A percentile compares a stretch with the other conserved stretches of the same genome.
Evolutionary conservation across 179 eudicot species (phyloP).

Genomic region (Carnegiea gigantea): DNA sequence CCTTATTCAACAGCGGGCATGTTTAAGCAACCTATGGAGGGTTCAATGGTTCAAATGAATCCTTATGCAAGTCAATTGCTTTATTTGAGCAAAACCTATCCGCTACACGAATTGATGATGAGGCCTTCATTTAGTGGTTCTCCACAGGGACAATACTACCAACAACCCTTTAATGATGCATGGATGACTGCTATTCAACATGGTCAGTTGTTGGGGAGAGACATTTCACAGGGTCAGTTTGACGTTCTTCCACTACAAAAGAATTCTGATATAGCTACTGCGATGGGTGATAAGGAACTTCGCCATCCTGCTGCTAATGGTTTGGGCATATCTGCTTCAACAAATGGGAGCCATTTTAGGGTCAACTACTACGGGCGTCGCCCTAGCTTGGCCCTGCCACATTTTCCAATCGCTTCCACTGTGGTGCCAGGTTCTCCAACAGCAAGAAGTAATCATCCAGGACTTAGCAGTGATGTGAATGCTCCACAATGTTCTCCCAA

Average conservation of each 20-base stretch:
- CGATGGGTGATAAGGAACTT: conserved; percentile 27
- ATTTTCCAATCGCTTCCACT: conserved; percentile 39
- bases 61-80: conserved; percentile 41
- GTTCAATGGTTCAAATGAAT: conserved; percentile 33
- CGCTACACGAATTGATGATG: conserved; percentile 36
- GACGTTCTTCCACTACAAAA: conserved; percentile 24
- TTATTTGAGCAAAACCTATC: conserved; percentile 33
- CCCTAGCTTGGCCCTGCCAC: conserved; percentile 42
- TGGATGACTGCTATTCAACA: conserved; percentile 30
- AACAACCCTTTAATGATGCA: conserved; percentile 32
- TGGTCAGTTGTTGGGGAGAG: conserved; percentile 28
- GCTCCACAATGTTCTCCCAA: conserved; percentile 42
- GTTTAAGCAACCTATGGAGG: conserved; percentile 43
- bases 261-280: conserved; percentile 29
- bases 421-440: conserved; percentile 55
- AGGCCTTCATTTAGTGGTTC: conserved; percentile 41
- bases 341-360: conserved; percentile 32
- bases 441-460: conserved; percentile 38
- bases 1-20: conserved; percentile 38
- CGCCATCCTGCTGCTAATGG: conserved; percentile 16
- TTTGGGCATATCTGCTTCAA: conserved; percentile 23
- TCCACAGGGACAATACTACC: conserved; percentile 45
- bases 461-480: conserved; percentile 39
- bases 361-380: conserved; percentile 46
- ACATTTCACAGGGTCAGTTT: conserved; percentile 27